These are phyloP conservation scores for Exserohilum rostratum DNA, from an alignment of 2,329 filamentous ascomycete genomes.

Conservation along the genomic window DNA sequence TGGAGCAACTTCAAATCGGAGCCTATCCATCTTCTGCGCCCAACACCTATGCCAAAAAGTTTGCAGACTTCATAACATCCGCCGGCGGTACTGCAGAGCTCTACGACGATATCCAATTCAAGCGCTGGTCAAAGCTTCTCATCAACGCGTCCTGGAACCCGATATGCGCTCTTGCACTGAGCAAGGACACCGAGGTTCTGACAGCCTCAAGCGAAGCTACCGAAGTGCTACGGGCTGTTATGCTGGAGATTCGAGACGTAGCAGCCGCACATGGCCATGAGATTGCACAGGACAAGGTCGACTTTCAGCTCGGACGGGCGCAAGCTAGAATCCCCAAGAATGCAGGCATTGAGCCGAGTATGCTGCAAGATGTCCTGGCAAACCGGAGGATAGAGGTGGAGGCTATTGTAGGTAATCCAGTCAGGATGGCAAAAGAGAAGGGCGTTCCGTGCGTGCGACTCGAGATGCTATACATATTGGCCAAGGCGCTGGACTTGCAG, in stretches of 20 bases:
- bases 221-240: conserved; percentile 49
- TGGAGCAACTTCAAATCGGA: conserved; percentile 59
- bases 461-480: conserved; percentile 54
- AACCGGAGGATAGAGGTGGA: conserved; percentile 57
- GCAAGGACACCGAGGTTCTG: conserved; percentile 60
- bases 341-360: conserved; percentile 56
- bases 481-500: conserved; percentile 50
- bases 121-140: conserved; percentile 66
- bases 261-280: conserved; percentile 51
- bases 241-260: conserved; percentile 54
- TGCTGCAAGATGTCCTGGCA: conserved; percentile 56
- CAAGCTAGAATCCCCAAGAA: conserved; percentile 43
- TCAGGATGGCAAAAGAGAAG: conserved; percentile 50
- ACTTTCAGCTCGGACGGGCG: conserved; percentile 48
- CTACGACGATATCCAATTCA: conserved; percentile 61
- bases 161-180: conserved; percentile 62
- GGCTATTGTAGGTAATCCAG: conserved; percentile 57
- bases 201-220: conserved; percentile 47
- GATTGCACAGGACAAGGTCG: conserved; percentile 47
- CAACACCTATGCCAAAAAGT: conserved; percentile 27
- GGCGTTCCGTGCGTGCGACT: conserved; percentile 51
- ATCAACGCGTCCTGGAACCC: conserved; percentile 68
- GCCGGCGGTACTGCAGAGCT: conserved; percentile 57
- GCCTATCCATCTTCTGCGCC: conserved; percentile 52
- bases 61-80: conserved; percentile 51